Base-by-base conservation (phyloP, 805 yeast genomes). In the Yarrowia sp. region DNA sequence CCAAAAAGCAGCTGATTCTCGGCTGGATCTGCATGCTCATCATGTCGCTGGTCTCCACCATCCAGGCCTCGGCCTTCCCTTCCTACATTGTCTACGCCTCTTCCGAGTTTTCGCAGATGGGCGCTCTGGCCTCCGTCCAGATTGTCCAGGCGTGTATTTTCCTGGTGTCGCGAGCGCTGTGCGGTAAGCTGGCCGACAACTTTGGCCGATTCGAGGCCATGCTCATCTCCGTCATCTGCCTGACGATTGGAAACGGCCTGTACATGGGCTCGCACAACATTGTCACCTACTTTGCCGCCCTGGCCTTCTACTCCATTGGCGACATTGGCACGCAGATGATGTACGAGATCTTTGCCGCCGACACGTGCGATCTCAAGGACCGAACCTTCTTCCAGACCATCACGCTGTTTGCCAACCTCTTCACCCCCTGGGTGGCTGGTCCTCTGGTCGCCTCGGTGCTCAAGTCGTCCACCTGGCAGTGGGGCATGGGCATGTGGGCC, bases 401-500 rank as follows among this genome's bases (percentile, higher is more conserved):
- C 12, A 75, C 80, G 6, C 72, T 79, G 36, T 68, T 80, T 8
- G 85, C 64, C 60, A 67, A 67, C 85, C 20, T 82, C 73, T 70
- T 71, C 82, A 65, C 76, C 78, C 69, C 81, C 78, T 63, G 75
- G 79, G 30, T 82, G 83, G 83, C 73, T 80, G 68, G 76, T 7
- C 69, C 68, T 38, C 46, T 75, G 43, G 74, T 77, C 12, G 69
- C 69, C 17, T 46, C 71, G 2, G 70, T 71, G 6, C 73, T 82
- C 20, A 72, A 76, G 15, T 69, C 69, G 42, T 71, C 69, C 33
- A 78, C 79, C 52, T 84, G 87, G 87, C 78, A 85, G 74, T 81
- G 84, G 83, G 87, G 85, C 24, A 83, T 79, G 71, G 85, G 84
- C 65, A 78, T 82, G 74, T 84, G 83, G 76, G 79, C 82, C 24